Conservation (phyloP, 352 stramenopile species). For the Pythium coloratum region DNA sequence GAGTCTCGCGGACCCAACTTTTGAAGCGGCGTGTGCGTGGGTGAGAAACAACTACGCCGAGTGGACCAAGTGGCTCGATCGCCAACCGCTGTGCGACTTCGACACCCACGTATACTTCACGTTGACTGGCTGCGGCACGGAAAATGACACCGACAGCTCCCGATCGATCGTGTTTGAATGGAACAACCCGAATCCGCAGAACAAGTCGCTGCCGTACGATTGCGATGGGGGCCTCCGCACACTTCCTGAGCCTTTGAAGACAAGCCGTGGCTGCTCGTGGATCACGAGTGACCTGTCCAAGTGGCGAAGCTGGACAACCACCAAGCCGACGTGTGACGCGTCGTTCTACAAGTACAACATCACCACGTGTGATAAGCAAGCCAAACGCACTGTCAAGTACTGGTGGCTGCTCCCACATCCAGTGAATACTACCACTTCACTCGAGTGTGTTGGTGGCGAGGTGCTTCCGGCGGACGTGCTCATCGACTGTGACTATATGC, state of each 20-base stretch:
- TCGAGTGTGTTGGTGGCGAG: constrained; percentile 38
- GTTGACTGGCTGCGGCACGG: constrained; percentile 29
- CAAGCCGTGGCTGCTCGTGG: constrained; percentile 37
- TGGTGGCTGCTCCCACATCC: constrained; percentile 40
- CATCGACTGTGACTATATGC: constrained; percentile 42
- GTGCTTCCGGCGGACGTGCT: constrained; percentile 25
- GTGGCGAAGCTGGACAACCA: constrained; percentile 33
- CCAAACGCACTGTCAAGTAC: constrained; percentile 38
- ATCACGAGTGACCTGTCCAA: constrained; percentile 11
- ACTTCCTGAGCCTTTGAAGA: constrained; percentile 32
- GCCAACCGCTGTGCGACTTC: constrained; percentile 27
- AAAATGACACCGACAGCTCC: background rate
- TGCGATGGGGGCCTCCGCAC: constrained; percentile 42
- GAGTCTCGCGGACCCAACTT: constrained; percentile 17
- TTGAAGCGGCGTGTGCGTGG: constrained; percentile 38
- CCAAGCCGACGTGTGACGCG: constrained; percentile 37
- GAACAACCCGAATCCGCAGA: constrained; percentile 32
- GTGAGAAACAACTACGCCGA: constrained; percentile 29
- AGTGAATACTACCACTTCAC: constrained; percentile 14
- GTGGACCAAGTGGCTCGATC: constrained; percentile 34
- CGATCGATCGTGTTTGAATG: constrained; percentile 37
- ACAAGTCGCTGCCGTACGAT: constrained; percentile 32
- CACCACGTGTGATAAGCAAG: constrained; percentile 29
- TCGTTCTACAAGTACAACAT: constrained; percentile 48
- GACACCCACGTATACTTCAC: constrained; percentile 32